phyloP scores from a whole-genome alignment of 1,139 yeast genomes.

The Meyerozyma elateridarum region DNA sequence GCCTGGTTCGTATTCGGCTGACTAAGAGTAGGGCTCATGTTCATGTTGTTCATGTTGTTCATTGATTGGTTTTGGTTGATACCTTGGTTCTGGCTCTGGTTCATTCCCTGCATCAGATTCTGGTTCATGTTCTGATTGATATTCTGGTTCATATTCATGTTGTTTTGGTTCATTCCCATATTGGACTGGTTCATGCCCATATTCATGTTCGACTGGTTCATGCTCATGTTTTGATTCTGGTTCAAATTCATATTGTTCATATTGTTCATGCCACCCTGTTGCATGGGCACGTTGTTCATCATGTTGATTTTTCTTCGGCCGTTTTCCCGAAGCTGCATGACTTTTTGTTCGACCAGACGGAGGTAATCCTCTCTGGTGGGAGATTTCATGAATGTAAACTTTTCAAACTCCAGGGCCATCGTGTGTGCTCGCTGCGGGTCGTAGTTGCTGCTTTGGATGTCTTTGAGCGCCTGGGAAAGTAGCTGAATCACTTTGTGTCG shows the following conservation, averaged over 20 bases:
- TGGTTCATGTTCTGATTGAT: constrained; percentile 4
- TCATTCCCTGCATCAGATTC: constrained; percentile 3
- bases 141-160: constrained; percentile 1
- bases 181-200: constrained; percentile 2
- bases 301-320: constrained; percentile 6
- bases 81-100: no score
- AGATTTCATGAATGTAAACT: constrained; percentile 37
- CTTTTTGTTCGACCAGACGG: constrained; percentile 34
- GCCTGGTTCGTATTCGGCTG: constrained; percentile 2
- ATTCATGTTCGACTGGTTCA: constrained; percentile 5
- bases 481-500: constrained; percentile 42
- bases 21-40: background rate
- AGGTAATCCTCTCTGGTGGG: constrained; percentile 39
- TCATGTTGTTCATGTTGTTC: constrained; percentile 2
- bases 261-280: background rate
- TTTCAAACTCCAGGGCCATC: constrained; percentile 45
- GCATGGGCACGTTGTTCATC: constrained; percentile 2
- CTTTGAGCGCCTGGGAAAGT: constrained; percentile 35
- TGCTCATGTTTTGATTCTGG: constrained; percentile 4
- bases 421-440: constrained; percentile 36
- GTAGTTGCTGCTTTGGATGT: constrained; percentile 32
- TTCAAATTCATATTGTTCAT: constrained; percentile 1
- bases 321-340: constrained; percentile 28
- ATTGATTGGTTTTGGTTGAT: no score
- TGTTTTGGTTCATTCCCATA: constrained; percentile 1